Evolutionary conservation across 176 grass and related monocot species (phyloP), one percentile per base, ranked within the genome.

Genomic region (Musa itinerans): DNA sequence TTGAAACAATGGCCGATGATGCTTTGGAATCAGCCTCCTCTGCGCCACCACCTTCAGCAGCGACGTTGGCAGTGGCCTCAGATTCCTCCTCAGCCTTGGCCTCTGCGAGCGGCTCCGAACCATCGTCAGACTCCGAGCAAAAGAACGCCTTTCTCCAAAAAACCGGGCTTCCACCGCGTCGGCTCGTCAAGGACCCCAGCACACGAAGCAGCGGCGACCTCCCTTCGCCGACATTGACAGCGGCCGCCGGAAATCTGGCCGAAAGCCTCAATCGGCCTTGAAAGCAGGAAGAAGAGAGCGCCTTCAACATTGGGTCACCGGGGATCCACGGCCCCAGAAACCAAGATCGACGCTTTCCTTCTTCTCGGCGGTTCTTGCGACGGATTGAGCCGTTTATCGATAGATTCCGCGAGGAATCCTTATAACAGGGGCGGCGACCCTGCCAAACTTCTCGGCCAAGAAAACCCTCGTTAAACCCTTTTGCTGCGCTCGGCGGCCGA

Each of bases 1-100:
- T 75, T 6, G 73, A 56, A 58, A 75, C 26, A 58, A 75, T 75
- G 12, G 54, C 73, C 17, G 72, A 74, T 8, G 72, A 58, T 29
- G 53, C 53, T 24, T 75, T 75, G 10, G 73, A 59, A 21, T 75
- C 73, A 29, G 54, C 54, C 22, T 61, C 25, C 54, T 75, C 73
- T 43, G 55, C 12, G 24, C 13, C 15, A 10, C 54, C 54, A 5
- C 54, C 54, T 58, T 59, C 68, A 51, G 68, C 68, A 50, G 15
- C 17, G 12, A 11, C 11, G 34, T 29, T 10, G 4, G 14, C 68
- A 21, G 51, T 20, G 48, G 48, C 68, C 48, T 70, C 68, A 21
- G 19, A 15, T 70, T 70, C 68, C 13, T 70, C 68, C 43, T 2
- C 68, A 1, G 16, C 43, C 68, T 70, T 70, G 8, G 48, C 43